Evolutionary conservation across 2,329 filamentous ascomycete genomes (phyloP), one percentile per base, ranked within the genome.

Genomic region (Aspergillus eucalypticola): DNA sequence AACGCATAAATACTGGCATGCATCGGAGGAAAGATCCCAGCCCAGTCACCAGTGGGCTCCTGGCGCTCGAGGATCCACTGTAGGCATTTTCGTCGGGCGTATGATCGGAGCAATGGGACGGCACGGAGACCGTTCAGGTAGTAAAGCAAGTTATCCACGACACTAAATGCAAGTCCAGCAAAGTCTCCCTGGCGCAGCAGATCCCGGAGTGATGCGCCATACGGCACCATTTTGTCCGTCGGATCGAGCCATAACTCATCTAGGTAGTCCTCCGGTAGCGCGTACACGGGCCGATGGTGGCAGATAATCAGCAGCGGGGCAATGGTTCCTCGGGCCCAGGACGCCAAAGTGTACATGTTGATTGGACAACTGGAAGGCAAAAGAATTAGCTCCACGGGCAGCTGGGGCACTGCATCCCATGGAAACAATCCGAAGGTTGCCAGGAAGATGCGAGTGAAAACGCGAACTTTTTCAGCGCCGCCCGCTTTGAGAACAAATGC

Each of bases 381-480:
- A 1, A 76, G 56, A 11, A 77, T 72, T 0, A 78, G 53, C 57
- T 78, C 75, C 1, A 67, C 60, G 0, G 75, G 73, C 1, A 76
- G 38, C 52, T 75, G 56, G 1, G 74, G 75, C 0, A 76, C 61
- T 0, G 68, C 65, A 4, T 60, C 48, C 74, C 75, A 78, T 1
- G 73, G 71, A 25, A 75, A 67, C 2, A 78, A 60, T 8, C 75
- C 75, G 50, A 77, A 73, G 2, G 59, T 65, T 3, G 73, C 72
- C 1, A 74, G 54, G 48, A 57, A 70, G 5, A 74, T 61, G 11
- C 72, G 68, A 0, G 72, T 74, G n/a, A 72, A 70, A 4, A 72
- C 59, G 4, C 74, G 70, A 6, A 76, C 69, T 29, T 66, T 68
- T 1, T 66, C 72, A 2, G 73, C 59, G 1, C 75, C 73, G 1